Base-by-base conservation (phyloP, 768 basidiomycete species). In the Cantharellus cinnabarinus region DNA sequence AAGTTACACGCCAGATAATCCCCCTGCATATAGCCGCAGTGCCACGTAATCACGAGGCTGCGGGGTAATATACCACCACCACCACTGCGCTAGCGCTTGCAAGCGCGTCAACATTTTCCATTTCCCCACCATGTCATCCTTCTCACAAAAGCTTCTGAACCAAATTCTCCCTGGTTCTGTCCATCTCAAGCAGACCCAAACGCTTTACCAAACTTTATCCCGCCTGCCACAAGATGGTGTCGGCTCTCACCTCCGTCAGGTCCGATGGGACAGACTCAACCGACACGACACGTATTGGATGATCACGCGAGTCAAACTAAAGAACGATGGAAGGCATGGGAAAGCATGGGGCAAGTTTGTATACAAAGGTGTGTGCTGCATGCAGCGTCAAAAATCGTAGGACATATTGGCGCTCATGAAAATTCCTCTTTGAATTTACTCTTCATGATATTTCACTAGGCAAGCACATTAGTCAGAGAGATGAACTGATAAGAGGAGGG, bases 281-380 rank as follows among this genome's bases (percentile, higher is more conserved):
- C 83, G 88, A 62, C 63, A 68, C 54, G 74, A 77, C 48, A 83
- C 78, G 60, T 87, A 79, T 67, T 90, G 89, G 88, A 68, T 77
- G 41, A 76, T 90, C 48, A 88, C 86, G 2, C 74, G 77, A 65
- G 76, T 83, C 40, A 71, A 73, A 62, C 79, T 89, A 67, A 90
- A 89, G 69, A 72, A 73, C 50, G 80, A 81, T 63, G 86, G 86
- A 37, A 73, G 69, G 37, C 83, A 88, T 64, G 88, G 88, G 2
- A 88, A 82, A 68, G 87, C 79, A 15, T 90, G 89, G 89, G 88
- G 88, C 4, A 72, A 74, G 61, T 71, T 89, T 3, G 75, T 80
- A 59, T 90, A 87, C 85, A 79, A 75, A 72, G 85, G 88, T 88
- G 57, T 60, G 39, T 52, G 20, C 20, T 29, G 20, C 20, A 60